phyloP scores from a whole-genome alignment of 192 early-diverging fungal genomes.

The Backusella australiensis region DNA sequence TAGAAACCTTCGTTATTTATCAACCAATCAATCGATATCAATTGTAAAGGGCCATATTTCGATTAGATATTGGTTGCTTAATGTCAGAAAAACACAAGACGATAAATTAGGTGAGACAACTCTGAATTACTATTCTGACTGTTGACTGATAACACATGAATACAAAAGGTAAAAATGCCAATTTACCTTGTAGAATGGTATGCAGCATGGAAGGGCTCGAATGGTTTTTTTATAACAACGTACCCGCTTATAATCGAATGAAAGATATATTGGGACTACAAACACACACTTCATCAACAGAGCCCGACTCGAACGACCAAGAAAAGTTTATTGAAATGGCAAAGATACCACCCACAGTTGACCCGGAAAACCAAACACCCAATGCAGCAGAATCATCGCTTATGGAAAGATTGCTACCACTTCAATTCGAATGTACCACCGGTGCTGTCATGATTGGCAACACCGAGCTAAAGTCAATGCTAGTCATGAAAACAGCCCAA shows the following conservation, averaged over 20 bases:
- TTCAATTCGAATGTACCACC: constrained; percentile 59
- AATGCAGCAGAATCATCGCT: constrained; percentile 32
- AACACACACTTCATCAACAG: constrained; percentile 14
- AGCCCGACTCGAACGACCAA: background rate
- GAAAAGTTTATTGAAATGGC: background rate
- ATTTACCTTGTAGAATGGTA: constrained; percentile 55
- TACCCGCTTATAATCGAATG: constrained; percentile 65
- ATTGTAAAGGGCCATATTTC: constrained; percentile 73
- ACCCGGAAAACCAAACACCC: constrained; percentile 33
- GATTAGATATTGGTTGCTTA: constrained; percentile 70
- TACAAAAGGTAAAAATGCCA: constrained; percentile 10
- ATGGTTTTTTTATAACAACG: constrained; percentile 80
- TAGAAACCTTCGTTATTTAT: constrained; percentile 69
- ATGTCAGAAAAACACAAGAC: constrained; percentile 42
- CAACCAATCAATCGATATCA: constrained; percentile 65
- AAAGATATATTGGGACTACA: constrained; percentile 40
- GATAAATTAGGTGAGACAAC: constrained; percentile 25
- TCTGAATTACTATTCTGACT: background rate
- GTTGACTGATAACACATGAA: background rate
- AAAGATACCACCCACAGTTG: constrained; percentile 17
- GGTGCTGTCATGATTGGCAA: constrained; percentile 76
- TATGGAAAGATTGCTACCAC: constrained; percentile 60
- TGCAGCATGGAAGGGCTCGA: constrained; percentile 74
- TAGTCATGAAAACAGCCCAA: constrained; percentile 57
- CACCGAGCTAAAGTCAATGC: constrained; percentile 57